These are phyloP conservation scores for Nakaseomyces uthaithaninus DNA, from an alignment of 1,139 yeast species.

Conservation along the genomic window DNA sequence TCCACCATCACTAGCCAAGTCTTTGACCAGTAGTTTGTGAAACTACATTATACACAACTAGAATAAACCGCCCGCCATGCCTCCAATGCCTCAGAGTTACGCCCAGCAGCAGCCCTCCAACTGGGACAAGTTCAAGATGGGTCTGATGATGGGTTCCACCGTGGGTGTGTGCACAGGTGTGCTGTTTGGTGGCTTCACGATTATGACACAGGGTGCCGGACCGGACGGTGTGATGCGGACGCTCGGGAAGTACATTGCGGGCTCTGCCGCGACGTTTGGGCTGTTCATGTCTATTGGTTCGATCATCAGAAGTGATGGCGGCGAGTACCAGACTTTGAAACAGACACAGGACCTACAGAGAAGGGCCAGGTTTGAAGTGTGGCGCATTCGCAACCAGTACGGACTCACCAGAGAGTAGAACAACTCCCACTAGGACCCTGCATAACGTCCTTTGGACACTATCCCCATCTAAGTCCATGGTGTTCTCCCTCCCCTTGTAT, in stretches of 20 bases:
- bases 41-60: neutral
- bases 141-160: constrained; percentile 91
- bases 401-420: constrained; percentile 13
- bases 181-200: constrained; percentile 86
- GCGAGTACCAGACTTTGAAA: constrained; percentile 13
- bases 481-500: too few relatives aligned
- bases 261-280: constrained; percentile 95
- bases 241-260: constrained; percentile 90
- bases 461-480: too few relatives aligned
- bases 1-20: too few relatives aligned
- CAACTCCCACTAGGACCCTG: too few relatives aligned
- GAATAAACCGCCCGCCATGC: constrained; percentile 41
- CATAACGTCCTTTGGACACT: too few relatives aligned
- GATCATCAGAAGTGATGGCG: constrained; percentile 72
- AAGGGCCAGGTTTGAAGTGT: constrained; percentile 27
- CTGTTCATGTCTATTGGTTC: constrained; percentile 93
- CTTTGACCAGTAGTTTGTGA: too few relatives aligned
- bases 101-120: constrained; percentile 76
- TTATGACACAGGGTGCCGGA: constrained; percentile 92
- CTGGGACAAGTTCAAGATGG: constrained; percentile 97
- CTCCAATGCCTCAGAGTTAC: constrained; percentile 75
- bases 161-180: constrained; percentile 96
- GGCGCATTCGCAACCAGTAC: constrained; percentile 27
- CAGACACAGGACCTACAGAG: constrained; percentile 23
- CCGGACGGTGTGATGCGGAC: constrained; percentile 97